These are phyloP conservation scores for Prunus mongolica DNA, from an alignment of 306 rosid species.

Conservation along the genomic window DNA sequence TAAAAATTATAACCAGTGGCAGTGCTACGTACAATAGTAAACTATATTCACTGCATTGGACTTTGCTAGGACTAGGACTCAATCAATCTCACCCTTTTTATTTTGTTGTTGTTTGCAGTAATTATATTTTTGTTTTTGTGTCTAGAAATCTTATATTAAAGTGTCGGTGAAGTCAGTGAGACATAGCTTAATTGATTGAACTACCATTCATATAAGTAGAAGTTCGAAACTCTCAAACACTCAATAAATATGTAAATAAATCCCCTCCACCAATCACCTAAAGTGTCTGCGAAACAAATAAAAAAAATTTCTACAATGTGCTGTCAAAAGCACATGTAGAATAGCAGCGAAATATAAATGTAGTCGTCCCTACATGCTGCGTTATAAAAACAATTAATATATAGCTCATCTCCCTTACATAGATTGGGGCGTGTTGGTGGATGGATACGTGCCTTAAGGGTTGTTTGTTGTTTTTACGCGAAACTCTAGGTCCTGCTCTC, in stretches of 20 bases:
- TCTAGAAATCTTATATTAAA: no score
- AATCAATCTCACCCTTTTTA: not conserved
- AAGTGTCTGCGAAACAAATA: no score
- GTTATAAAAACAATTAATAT: not conserved
- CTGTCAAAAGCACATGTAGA: not conserved
- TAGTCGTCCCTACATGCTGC: not conserved
- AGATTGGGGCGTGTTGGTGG: not conserved
- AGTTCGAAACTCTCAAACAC: rapidly evolving
- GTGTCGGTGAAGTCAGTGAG: no score
- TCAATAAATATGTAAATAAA: no score
- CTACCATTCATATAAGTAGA: rapidly evolving
- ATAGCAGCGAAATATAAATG: not conserved
- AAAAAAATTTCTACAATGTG: not conserved
- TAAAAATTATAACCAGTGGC: not conserved
- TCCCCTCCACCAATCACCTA: no score
- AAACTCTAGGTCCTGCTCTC: not conserved
- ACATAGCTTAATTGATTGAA: no score
- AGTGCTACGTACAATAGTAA: not conserved
- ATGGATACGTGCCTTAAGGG: not conserved
- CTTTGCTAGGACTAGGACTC: not conserved
- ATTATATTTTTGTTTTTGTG: no score
- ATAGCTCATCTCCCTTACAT: not conserved
- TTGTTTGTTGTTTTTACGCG: not conserved
- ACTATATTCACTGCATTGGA: not conserved
- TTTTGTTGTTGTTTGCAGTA: no score